Evolutionary conservation across 495 filamentous ascomycete genomes (phyloP).

Genomic region (Daldinia concentrica): DNA sequence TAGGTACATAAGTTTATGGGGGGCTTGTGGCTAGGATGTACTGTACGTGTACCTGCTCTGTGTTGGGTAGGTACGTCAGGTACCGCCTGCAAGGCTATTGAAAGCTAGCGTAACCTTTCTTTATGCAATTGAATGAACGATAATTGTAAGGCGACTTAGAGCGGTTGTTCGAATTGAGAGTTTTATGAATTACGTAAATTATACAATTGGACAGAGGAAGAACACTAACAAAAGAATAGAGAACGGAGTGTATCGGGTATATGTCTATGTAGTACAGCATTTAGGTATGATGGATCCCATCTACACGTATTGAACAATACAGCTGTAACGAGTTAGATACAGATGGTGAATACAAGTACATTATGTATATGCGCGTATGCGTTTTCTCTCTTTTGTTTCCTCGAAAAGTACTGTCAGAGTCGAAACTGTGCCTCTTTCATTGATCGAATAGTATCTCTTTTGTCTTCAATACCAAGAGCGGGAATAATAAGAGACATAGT

Average conservation of each 20-base stretch:
- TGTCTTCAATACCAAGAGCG: background rate
- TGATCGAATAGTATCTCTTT: background rate
- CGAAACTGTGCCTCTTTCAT: background rate
- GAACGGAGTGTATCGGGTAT: conserved; percentile 14
- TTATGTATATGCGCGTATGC: conserved; percentile 2
- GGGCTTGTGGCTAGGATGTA: conserved; percentile 23
- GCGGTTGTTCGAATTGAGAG: conserved; percentile 15
- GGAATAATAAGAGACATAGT: background rate
- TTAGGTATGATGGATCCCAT: conserved; percentile 27
- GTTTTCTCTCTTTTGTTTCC: background rate
- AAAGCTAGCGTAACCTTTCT: conserved; percentile 18
- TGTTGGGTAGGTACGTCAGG: conserved; percentile 13
- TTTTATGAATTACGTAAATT: conserved; percentile 11
- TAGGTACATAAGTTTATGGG: background rate
- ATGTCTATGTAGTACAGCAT: conserved; percentile 14
- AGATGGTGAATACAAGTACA: background rate
- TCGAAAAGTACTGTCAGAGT: background rate
- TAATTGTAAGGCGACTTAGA: background rate
- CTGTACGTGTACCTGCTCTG: conserved; percentile 17
- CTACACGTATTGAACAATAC: conserved; percentile 15
- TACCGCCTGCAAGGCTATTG: conserved; percentile 26
- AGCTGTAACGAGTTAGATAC: background rate
- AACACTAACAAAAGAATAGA: conserved; percentile 26
- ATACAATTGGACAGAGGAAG: conserved; percentile 16
- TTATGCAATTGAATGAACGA: conserved; percentile 31